Percentiles rank a stretch among this genome's conserved stretches.
These are phyloP conservation scores for Penicillium herquei DNA, from an alignment of 495 filamentous ascomycete species.

Conservation along the genomic window DNA sequence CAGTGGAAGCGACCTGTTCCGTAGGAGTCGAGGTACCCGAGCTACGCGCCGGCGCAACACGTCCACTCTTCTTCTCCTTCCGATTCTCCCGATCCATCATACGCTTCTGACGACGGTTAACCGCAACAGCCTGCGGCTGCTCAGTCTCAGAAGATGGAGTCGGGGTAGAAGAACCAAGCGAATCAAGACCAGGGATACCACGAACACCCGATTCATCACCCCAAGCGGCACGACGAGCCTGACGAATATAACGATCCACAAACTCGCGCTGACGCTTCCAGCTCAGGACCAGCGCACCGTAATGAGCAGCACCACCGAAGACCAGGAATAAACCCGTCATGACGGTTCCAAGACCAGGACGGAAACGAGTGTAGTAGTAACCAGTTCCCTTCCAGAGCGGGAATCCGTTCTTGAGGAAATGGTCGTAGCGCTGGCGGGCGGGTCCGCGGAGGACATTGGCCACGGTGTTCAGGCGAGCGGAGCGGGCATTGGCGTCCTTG, in stretches of 20 bases:
- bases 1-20: slow-evolving; percentile 51
- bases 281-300: slow-evolving; percentile 74
- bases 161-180: slow-evolving; percentile 34
- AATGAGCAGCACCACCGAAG: slow-evolving; percentile 81
- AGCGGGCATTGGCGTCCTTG: slow-evolving; percentile 76
- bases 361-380: slow-evolving; percentile 94
- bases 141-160: slow-evolving; percentile 37
- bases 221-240: slow-evolving; percentile 86
- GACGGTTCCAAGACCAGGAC: slow-evolving; percentile 84
- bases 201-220: slow-evolving; percentile 69
- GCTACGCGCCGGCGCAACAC: slow-evolving; percentile 25
- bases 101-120: slow-evolving; percentile 86
- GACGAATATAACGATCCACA: slow-evolving; percentile 83
- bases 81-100: slow-evolving; percentile 78
- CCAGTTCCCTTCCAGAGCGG: slow-evolving; percentile 95
- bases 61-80: slow-evolving; percentile 57
- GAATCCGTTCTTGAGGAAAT: slow-evolving; percentile 93
- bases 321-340: slow-evolving; percentile 80
- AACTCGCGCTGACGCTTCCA: slow-evolving; percentile 90
- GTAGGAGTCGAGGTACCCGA: slow-evolving; percentile 52
- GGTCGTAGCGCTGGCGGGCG: slow-evolving; percentile 83
- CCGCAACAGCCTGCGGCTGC: slow-evolving; percentile 46
- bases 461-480: slow-evolving; percentile 78
- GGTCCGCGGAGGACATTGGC: slow-evolving; percentile 80
- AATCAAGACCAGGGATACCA: slow-evolving; percentile 66